These are phyloP conservation scores for Spergularia bocconei DNA, from an alignment of 148 eudicot genomes.

Conservation along the genomic window DNA sequence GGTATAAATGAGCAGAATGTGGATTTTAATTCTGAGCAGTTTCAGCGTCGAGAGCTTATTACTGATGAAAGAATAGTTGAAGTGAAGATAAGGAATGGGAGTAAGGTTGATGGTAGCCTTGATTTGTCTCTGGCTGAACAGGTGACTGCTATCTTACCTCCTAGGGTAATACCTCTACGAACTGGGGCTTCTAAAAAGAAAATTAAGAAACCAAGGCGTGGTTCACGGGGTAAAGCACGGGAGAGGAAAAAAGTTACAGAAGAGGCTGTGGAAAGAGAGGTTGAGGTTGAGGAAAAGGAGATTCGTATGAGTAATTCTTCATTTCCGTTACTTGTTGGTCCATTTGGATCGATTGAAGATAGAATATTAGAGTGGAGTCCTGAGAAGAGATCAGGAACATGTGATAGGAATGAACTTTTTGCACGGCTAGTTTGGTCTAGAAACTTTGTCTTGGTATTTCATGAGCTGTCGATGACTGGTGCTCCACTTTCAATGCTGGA, in stretches of 20 bases:
- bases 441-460: constrained; percentile 80
- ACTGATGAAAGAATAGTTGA: constrained; percentile 34
- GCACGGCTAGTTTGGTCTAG: constrained; percentile 96
- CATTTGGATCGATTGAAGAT: constrained; percentile 83
- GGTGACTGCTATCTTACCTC: constrained; percentile 29
- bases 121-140: constrained; percentile 35
- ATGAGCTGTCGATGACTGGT: constrained; percentile 97
- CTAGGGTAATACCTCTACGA: constrained; percentile 32
- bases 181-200: constrained; percentile 36
- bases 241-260: constrained; percentile 35
- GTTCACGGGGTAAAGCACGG: constrained; percentile 39
- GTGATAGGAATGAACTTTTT: constrained; percentile 90
- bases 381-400: constrained; percentile 81
- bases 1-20: constrained; percentile 39
- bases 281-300: constrained; percentile 57
- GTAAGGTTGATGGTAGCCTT: constrained; percentile 20
- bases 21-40: constrained; percentile 25
- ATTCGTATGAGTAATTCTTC: constrained; percentile 64
- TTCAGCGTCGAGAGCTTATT: constrained; percentile 37
- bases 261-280: constrained; percentile 31
- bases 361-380: constrained; percentile 91
- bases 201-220: constrained; percentile 49
- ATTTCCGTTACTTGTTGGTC: constrained; percentile 83
- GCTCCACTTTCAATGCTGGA: constrained; percentile 99
- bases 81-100: constrained; percentile 21